These are phyloP conservation scores for Mariannaea elegans DNA, from an alignment of 2,329 filamentous ascomycete genomes.

Conservation along the genomic window DNA sequence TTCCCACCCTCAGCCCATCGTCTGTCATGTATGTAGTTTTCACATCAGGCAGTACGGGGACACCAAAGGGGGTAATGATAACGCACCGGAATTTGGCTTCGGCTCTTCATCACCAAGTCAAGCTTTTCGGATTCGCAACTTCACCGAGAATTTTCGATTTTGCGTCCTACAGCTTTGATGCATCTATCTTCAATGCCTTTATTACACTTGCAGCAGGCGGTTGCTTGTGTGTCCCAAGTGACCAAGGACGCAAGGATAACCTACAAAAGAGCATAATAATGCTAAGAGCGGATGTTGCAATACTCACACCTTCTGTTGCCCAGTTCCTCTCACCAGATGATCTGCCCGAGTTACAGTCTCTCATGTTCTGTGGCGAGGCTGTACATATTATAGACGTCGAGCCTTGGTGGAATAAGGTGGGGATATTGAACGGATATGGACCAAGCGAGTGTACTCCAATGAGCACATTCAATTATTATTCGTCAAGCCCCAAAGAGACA, in stretches of 20 bases:
- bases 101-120: constrained; percentile 24
- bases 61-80: constrained; percentile 35
- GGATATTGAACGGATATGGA: constrained; percentile 17
- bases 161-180: neutral
- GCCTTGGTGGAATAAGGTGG: constrained; percentile 3
- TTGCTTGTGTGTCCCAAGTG: constrained; percentile 21
- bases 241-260: constrained; percentile 14
- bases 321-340: constrained; percentile 2
- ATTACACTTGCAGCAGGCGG: constrained; percentile 53
- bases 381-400: constrained; percentile 2
- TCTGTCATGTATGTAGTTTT: constrained; percentile 32
- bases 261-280: constrained; percentile 1
- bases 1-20: neutral
- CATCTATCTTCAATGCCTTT: constrained; percentile 20
- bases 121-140: neutral
- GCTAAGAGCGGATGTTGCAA: neutral
- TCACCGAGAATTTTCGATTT: constrained; percentile 30
- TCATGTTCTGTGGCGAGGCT: constrained; percentile 21
- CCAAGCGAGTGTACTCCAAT: constrained; percentile 15
- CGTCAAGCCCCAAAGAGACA: neutral
- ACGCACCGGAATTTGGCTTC: neutral
- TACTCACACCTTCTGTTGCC: constrained; percentile 21
- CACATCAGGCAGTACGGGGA: constrained; percentile 39
- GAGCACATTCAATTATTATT: constrained; percentile 5
- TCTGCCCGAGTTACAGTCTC: constrained; percentile 8